Evolutionary conservation across 1,139 yeast species (phyloP).

Genomic region (Arxiozyma heterogenica): DNA sequence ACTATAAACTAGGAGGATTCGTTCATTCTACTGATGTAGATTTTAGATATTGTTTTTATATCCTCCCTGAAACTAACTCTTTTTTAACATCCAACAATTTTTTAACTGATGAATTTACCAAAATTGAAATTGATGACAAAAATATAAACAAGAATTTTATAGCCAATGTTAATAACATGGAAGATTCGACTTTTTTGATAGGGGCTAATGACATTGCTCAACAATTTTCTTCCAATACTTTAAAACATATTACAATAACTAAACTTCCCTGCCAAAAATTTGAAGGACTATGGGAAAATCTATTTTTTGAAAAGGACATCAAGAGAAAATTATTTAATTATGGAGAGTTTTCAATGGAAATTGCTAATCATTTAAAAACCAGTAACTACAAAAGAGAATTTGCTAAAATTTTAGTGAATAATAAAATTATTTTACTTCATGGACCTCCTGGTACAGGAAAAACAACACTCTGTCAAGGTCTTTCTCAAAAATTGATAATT

Average conservation of each 20-base stretch:
- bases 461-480: constrained; percentile 40
- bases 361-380: constrained; percentile 11
- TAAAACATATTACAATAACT: constrained; percentile 13
- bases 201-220: constrained; percentile 1
- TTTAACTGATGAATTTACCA: neutral
- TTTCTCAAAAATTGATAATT: constrained; percentile 32
- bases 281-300: constrained; percentile 29
- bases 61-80: neutral
- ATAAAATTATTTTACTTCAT: constrained; percentile 30
- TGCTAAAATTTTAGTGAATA: constrained; percentile 13
- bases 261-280: constrained; percentile 25
- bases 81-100: neutral
- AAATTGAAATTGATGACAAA: constrained; percentile 20
- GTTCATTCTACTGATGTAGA: neutral
- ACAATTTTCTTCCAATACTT: constrained; percentile 17
- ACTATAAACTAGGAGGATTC: neutral
- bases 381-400: neutral
- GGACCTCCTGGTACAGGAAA: constrained; percentile 51
- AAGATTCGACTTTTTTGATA: neutral
- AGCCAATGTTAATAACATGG: neutral
- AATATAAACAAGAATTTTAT: neutral
- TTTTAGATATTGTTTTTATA: too few species aligned
- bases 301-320: constrained; percentile 24
- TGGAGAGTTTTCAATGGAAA: constrained; percentile 25
- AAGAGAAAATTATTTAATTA: constrained; percentile 27